A percentile compares a stretch with the other conserved stretches of the same genome.
phyloP scores from a whole-genome alignment of 345 rosid genomes.

The Lepidium didymum region DNA sequence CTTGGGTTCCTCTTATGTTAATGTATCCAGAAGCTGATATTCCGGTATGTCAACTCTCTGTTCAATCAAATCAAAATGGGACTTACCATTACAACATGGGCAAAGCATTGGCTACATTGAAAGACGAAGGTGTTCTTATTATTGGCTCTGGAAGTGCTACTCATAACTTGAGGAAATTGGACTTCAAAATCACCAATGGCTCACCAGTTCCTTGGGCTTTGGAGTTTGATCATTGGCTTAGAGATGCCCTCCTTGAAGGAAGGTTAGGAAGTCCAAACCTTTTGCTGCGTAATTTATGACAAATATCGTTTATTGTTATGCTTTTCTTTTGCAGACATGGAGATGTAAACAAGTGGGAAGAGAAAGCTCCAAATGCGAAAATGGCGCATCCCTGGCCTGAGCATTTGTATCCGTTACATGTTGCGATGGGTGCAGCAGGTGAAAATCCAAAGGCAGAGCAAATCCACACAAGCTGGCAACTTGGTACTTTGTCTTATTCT shows the following conservation, averaged over 20 bases:
- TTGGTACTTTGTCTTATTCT: conserved; percentile 65
- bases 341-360: conserved; percentile 64
- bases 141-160: conserved; percentile 78
- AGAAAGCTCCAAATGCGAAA: conserved; percentile 67
- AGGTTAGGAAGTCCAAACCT: conserved; percentile 40
- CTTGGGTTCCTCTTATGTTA: conserved; percentile 89
- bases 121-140: conserved; percentile 80
- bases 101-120: conserved; percentile 74
- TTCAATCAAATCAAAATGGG: conserved; percentile 50
- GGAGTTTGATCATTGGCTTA: conserved; percentile 83
- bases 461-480: conserved; percentile 72
- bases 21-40: conserved; percentile 92
- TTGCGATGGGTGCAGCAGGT: conserved; percentile 89
- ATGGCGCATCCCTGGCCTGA: conserved; percentile 84
- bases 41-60: conserved; percentile 82
- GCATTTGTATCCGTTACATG: conserved; percentile 86
- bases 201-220: conserved; percentile 58
- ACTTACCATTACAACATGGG: conserved; percentile 80
- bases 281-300: not conserved
- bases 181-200: not conserved
- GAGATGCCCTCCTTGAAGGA: conserved; percentile 68
- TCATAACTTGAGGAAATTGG: conserved; percentile 62
- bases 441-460: conserved; percentile 56
- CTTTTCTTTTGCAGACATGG: conserved; percentile 38
- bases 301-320: not conserved